Evolutionary conservation across 176 grass and related monocot species (phyloP).

Genomic region (Paspalum vaginatum): DNA sequence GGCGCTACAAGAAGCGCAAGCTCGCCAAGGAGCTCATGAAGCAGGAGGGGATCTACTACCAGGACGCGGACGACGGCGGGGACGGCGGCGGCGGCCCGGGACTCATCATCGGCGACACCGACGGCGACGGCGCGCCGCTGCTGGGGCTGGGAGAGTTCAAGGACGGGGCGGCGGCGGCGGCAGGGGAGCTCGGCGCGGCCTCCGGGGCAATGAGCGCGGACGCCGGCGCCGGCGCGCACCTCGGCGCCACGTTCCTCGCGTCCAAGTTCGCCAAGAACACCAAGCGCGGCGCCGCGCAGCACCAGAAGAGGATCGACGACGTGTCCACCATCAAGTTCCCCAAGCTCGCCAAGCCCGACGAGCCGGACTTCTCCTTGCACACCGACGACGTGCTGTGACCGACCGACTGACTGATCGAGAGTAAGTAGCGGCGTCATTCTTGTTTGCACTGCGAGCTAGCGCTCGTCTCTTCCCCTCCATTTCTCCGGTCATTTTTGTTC

Average conservation of each 20-base stretch:
- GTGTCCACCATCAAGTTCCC: constrained; percentile 68
- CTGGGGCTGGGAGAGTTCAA: constrained; percentile 24
- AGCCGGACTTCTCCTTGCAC: constrained; percentile 83
- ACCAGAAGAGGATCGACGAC: constrained; percentile 48
- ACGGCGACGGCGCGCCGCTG: constrained; percentile 47
- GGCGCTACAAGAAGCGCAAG: constrained; percentile 75
- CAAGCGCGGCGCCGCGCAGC: constrained; percentile 46
- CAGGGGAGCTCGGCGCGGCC: background rate
- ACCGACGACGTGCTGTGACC: constrained; percentile 55
- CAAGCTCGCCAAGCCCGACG: constrained; percentile 87
- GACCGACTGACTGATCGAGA: background rate
- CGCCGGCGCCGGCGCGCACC: constrained; percentile 31
- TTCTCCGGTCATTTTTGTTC: too few species aligned
- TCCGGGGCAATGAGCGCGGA: constrained; percentile 24
- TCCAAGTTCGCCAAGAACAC: constrained; percentile 91
- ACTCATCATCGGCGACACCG: background rate
- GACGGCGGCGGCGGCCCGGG: background rate
- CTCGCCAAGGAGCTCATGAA: constrained; percentile 73
- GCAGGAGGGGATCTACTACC: constrained; percentile 63
- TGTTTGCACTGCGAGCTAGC: too few species aligned
- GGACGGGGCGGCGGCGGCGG: background rate
- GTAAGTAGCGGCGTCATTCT: background rate
- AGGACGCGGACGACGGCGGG: constrained; percentile 16
- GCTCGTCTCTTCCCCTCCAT: too few species aligned
- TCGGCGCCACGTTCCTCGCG: constrained; percentile 65